Conservation (phyloP, 1,284 basidiomycete species). For the Cystobasidiaceae sp. region DNA sequence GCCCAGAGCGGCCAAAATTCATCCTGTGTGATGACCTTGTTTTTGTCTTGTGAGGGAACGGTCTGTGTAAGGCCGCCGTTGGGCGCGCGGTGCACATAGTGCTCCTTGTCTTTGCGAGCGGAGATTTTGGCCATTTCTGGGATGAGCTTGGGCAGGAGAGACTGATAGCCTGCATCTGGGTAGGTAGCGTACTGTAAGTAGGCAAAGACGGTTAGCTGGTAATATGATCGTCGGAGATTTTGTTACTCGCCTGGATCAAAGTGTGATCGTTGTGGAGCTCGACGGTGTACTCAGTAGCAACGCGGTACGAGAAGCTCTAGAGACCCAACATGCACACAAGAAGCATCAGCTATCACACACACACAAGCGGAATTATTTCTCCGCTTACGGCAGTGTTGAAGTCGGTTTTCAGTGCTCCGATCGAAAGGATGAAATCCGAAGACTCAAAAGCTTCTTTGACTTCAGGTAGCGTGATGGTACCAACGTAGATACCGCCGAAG, state of each 20-base stretch:
- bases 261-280: conserved; percentile 80
- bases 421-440: conserved; percentile 74
- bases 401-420: conserved; percentile 68
- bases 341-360: too few relatives aligned
- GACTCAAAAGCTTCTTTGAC: conserved; percentile 72
- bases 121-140: conserved; percentile 54
- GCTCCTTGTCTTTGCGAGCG: conserved; percentile 45
- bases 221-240: too few relatives aligned
- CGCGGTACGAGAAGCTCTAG: conserved; percentile 32
- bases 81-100: conserved; percentile 14
- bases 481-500: conserved; percentile 82
- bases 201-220: too few relatives aligned
- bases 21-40: conserved; percentile 58
- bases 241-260: too few relatives aligned
- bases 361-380: too few relatives aligned
- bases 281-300: conserved; percentile 44
- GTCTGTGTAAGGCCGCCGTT: conserved; percentile 34
- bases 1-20: conserved; percentile 77
- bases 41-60: conserved; percentile 29
- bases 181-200: conserved; percentile 51
- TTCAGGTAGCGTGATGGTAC: conserved; percentile 64
- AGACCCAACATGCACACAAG: background rate
- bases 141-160: conserved; percentile 50
- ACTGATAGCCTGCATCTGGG: conserved; percentile 50
- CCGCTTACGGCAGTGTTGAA: conserved; percentile 70